A percentile compares a stretch with the other conserved stretches of the same genome.
phyloP scores from a whole-genome alignment of 495 filamentous ascomycete genomes.

The Penicillium cosmopolitanum region DNA sequence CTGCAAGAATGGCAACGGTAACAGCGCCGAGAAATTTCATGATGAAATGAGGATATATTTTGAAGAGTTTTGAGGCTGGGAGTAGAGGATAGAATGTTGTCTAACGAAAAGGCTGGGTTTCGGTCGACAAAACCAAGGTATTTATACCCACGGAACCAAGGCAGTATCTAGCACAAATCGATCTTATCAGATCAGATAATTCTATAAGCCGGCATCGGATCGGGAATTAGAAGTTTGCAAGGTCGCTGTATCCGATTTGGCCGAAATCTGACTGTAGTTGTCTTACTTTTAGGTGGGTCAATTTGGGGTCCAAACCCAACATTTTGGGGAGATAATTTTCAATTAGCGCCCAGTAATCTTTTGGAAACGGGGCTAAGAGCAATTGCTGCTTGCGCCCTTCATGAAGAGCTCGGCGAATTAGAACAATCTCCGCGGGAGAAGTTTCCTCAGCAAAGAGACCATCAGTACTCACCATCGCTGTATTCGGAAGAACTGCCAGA shows the following conservation, averaged over 20 bases:
- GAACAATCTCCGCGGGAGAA: too few relatives aligned
- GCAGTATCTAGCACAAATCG: neutral
- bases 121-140: neutral
- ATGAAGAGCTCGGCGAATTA: too few relatives aligned
- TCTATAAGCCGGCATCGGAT: slow-evolving; percentile 1
- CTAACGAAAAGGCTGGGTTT: neutral
- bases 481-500: too few relatives aligned
- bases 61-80: neutral
- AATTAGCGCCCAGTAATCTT: neutral
- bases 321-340: neutral
- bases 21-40: neutral
- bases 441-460: too few relatives aligned
- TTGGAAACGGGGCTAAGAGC: too few relatives aligned
- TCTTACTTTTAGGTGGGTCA: neutral
- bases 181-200: slow-evolving; percentile 7
- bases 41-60: neutral
- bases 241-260: neutral
- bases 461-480: too few relatives aligned
- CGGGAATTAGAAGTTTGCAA: neutral
- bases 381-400: too few relatives aligned
- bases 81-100: neutral
- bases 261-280: slow-evolving; percentile 1
- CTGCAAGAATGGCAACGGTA: neutral
- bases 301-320: neutral
- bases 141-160: neutral